A percentile compares a stretch with the other conserved stretches of the same genome.
phyloP scores from a whole-genome alignment of 306 rosid species.

The Castanopsis chinensis region DNA sequence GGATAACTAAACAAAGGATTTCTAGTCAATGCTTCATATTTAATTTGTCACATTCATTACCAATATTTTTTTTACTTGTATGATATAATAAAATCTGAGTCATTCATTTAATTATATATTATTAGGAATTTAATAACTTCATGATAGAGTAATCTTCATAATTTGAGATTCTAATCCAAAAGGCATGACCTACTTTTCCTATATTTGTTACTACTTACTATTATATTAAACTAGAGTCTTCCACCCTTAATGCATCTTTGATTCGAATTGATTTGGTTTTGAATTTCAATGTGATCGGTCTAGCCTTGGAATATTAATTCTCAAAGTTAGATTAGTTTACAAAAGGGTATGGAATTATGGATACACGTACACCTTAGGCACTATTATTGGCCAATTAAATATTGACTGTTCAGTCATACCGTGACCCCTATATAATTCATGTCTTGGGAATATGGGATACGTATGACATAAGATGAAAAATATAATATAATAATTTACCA shows the following conservation, averaged over 20 bases:
- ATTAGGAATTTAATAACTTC: too few species aligned
- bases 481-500: too few species aligned
- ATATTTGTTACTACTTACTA: background rate
- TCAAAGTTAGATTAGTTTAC: background rate
- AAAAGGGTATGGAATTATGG: background rate
- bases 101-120: too few species aligned
- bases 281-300: background rate
- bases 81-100: too few species aligned
- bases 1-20: too few species aligned
- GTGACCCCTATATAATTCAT: background rate
- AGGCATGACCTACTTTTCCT: background rate
- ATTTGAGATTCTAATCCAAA: too few species aligned
- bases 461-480: too few species aligned
- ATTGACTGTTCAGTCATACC: background rate
- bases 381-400: background rate
- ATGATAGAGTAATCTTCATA: too few species aligned
- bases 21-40: too few species aligned
- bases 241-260: background rate
- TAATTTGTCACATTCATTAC: too few species aligned
- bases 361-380: background rate
- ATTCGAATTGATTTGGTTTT: background rate
- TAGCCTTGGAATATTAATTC: background rate
- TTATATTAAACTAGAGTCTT: background rate
- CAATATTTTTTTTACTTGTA: too few species aligned
- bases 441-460: background rate